Conservation (phyloP, 139 green algal species). For the Bryopsis sp. region DNA sequence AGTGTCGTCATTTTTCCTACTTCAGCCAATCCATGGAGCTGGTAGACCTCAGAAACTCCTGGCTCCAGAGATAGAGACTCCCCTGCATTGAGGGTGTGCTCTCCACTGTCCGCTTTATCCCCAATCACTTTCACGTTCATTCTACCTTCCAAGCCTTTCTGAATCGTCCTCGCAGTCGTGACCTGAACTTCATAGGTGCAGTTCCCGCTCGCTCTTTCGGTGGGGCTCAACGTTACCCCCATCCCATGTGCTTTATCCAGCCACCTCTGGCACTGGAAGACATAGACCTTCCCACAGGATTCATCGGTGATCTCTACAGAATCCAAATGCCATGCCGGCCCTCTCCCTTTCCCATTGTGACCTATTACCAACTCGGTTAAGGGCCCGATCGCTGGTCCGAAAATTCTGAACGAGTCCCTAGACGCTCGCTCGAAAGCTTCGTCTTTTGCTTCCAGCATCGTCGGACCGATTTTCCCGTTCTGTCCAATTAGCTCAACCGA, state of each 20-base stretch:
- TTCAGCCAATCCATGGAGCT: neutral
- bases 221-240: neutral
- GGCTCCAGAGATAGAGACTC: neutral
- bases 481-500: conserved; percentile 32
- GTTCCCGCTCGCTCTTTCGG: neutral
- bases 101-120: neutral
- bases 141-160: neutral
- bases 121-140: neutral
- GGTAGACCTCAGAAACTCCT: neutral
- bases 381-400: conserved; percentile 20
- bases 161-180: neutral
- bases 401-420: conserved; percentile 24
- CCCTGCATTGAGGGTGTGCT: neutral
- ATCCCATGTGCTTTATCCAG: neutral
- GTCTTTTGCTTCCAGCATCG: conserved; percentile 24
- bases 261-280: neutral
- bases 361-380: neutral
- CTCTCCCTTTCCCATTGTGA: conserved; percentile 10
- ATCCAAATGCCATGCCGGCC: conserved; percentile 23
- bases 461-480: conserved; percentile 20
- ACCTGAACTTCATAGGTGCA: neutral
- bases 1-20: neutral
- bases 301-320: neutral
- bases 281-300: neutral
- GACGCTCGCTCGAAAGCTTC: conserved; percentile 35